Conservation (phyloP, 768 basidiomycete genomes). For the Auriscalpium microsporum region DNA sequence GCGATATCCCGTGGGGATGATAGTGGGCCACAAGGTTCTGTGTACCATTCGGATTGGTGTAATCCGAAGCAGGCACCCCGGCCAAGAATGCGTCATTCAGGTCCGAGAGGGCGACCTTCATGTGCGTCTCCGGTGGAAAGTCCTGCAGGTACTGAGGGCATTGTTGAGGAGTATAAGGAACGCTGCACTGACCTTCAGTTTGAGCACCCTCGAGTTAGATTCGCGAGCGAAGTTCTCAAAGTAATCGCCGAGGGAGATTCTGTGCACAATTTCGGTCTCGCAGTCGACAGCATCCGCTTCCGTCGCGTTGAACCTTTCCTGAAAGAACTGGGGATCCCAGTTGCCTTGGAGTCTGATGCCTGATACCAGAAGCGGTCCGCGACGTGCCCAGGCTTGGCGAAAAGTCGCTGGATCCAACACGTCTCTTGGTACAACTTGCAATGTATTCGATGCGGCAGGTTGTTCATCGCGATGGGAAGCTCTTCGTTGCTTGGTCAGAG, state of each 20-base stretch:
- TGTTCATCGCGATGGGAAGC: not conserved
- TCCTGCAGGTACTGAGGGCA: conserved; percentile 32
- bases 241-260: not conserved
- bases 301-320: not conserved
- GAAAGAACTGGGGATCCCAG: not conserved
- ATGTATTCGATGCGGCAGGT: not conserved
- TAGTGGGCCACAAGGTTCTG: conserved; percentile 87
- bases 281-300: not conserved
- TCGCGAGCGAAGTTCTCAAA: not conserved
- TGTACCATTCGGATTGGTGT: conserved; percentile 81
- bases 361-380: not conserved
- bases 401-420: not conserved
- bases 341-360: not conserved
- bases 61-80: conserved; percentile 81
- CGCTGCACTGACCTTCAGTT: conserved; percentile 43
- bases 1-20: conserved; percentile 64
- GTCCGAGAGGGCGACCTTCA: conserved; percentile 74
- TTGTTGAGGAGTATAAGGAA: too few species aligned
- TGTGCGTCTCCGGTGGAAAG: conserved; percentile 86
- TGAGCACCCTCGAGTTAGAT: conserved; percentile 47
- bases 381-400: not conserved
- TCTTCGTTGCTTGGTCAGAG: not conserved
- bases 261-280: not conserved
- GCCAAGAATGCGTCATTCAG: conserved; percentile 78
- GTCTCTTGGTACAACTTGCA: not conserved